Evolutionary conservation across 2,329 filamentous ascomycete genomes (phyloP), one percentile per base, ranked within the genome.

Genomic region (Fusarium torulosum): DNA sequence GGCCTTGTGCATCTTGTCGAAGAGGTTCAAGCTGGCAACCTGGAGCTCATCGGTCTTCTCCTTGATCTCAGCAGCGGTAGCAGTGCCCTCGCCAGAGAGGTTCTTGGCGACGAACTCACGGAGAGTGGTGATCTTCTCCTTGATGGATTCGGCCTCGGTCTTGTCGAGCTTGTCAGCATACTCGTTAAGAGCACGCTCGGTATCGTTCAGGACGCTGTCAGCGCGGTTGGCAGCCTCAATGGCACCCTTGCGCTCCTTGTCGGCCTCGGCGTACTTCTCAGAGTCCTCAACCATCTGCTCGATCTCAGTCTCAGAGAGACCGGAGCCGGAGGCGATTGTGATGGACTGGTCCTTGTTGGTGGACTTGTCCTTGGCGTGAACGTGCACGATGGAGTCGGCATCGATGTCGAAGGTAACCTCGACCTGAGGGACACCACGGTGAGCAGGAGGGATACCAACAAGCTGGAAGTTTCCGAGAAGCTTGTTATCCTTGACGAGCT

Each of bases 1-100:
- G 73, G 95, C 93, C 88, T 97, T 96, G 92, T 99, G 95, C 93
- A 99, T 97, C 91, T 98, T 97, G 86, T 98, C 96, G 82, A 99
- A 98, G 77, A 98, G 90, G 84, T 92, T 97, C 83, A 99, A 86
- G 82, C 91, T 95, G 73, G 95, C 93, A 80, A 91, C 92, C 86
- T 98, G 96, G 78, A 99, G 92, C 83, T 97, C 95, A 73, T 98
- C 96, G 76, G 93, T 96, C 93, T 97, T 97, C 85, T 93, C 89
- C 92, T 98, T 98, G 82, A 99, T 91, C 83, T 98, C 92, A 71
- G 92, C 92, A 51, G 94, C 92, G 64, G 93, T 96, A 76, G 92
- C 89, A 67, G 85, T 88, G 76, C 90, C 90, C 86, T 99, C 96
- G 70, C 95, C 95, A 75, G 93, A 88, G 86, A 97, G 95, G 87